Evolutionary conservation across 2,329 filamentous ascomycete genomes (phyloP).

Genomic region (Fusarium mundagurra): DNA sequence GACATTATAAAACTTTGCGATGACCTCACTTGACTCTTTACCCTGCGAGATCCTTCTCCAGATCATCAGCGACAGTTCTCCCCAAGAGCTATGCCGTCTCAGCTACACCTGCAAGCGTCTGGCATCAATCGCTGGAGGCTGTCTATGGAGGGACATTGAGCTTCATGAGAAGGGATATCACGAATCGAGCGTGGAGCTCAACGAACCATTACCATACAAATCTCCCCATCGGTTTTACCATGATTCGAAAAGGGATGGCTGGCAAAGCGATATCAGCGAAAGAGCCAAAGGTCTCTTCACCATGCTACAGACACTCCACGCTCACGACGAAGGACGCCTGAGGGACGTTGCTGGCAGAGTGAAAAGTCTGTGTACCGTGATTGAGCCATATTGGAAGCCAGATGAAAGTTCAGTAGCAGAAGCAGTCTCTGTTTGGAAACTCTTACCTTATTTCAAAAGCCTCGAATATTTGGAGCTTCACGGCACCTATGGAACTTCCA

Average conservation of each 20-base stretch:
- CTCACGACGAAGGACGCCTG: background rate
- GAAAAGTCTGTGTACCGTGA: constrained; percentile 12
- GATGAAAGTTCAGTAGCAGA: accelerated
- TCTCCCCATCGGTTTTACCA: background rate
- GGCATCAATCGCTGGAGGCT: background rate
- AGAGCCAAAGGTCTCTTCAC: background rate
- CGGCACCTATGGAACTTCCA: accelerated
- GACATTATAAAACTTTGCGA: background rate
- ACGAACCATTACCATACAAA: background rate
- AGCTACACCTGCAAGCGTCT: constrained; percentile 4
- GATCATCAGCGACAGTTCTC: background rate
- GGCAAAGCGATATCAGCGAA: background rate
- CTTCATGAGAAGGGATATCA: constrained; percentile 25
- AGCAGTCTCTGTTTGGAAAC: background rate
- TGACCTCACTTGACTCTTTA: background rate
- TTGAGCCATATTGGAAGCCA: background rate
- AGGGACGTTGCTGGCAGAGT: background rate
- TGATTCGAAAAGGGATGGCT: background rate
- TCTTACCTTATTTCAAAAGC: constrained; percentile 22
- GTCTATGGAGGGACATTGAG: constrained; percentile 24
- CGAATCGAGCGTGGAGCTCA: constrained; percentile 15
- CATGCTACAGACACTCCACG: background rate
- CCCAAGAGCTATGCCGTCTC: constrained; percentile 5
- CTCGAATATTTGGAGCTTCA: constrained; percentile 26
- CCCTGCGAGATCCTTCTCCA: constrained; percentile 3